phyloP scores from a whole-genome alignment of 495 filamentous ascomycete genomes.

The Penicillium tannophilum region DNA sequence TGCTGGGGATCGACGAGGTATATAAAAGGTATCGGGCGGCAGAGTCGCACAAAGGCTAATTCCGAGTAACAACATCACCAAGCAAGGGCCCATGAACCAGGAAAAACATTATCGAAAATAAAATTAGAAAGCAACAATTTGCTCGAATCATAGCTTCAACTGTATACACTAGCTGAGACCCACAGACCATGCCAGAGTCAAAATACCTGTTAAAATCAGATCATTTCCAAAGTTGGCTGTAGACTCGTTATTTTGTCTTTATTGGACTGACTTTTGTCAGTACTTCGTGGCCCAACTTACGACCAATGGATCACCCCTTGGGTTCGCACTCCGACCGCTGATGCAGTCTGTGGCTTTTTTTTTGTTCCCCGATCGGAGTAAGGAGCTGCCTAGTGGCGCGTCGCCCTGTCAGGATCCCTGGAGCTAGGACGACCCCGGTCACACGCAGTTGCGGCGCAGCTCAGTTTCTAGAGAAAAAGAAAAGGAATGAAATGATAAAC shows the following conservation, averaged over 20 bases:
- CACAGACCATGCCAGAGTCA: constrained; percentile 1
- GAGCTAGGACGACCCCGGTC: constrained; percentile 2
- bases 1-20: constrained; percentile 15
- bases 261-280: constrained; percentile 2
- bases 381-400: constrained; percentile 17
- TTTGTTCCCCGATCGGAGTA: constrained; percentile 14
- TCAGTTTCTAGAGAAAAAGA: constrained; percentile 4
- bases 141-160: not conserved
- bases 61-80: constrained; percentile 18
- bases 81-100: constrained; percentile 27
- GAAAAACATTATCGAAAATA: constrained; percentile 1
- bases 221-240: not conserved
- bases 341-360: constrained; percentile 16
- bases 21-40: constrained; percentile 19
- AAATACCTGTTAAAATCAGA: constrained; percentile 2
- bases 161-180: not conserved
- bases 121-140: constrained; percentile 6
- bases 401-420: constrained; percentile 14
- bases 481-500: not conserved
- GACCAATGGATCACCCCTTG: constrained; percentile 1
- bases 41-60: constrained; percentile 18
- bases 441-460: not conserved
- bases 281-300: constrained; percentile 17
- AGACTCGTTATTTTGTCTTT: not conserved
- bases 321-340: constrained; percentile 11